Base-by-base conservation (phyloP, 2,329 filamentous ascomycete species). In the Cordyceps tenuipes region DNA sequence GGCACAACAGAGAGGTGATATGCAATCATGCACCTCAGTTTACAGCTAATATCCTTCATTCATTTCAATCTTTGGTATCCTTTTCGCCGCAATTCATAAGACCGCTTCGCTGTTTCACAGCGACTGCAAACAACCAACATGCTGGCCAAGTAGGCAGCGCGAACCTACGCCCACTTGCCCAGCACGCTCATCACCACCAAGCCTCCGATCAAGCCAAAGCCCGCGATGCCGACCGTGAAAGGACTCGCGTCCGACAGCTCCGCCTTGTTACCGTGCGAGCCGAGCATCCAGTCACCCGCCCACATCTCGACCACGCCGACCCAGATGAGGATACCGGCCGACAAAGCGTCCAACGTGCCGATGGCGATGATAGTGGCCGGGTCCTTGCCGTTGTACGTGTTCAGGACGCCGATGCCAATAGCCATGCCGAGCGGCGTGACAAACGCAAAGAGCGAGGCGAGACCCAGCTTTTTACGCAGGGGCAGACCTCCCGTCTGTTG, bases 281-380 rank as follows among this genome's bases (percentile, higher is more conserved):
- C 81, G 1, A 76, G 76, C 66, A 83, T 80, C 89, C 89, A 92
- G 68, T 92, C 89, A 46, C 81, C 76, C 2, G 86, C 86, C 83
- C 86, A 86, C 87, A 92, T 91, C 74, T 91, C 88, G 0, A 91
- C 88, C 1, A 91, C 73, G 2, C 87, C 87, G 2, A 91, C 88
- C 87, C 89, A 92, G n/a, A 88, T 75, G 36, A 92, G 76, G 49
- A 93, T 89, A 31, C 89, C 89, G 0, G 89, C 87, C 0, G 84
- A 89, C 10, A 91, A 68, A 6, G 88, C 86, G 70, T 92, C 85
- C 1, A 92, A 76, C 0, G 87, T 90, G 0, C 88, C 89, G 41
- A 91, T 83, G 2, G 88, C 85, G 48, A 91, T 72, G 46, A 91
- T 77, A 0, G 88, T 91, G 1, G 78, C 77, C 3, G 78, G 80